Percentiles rank a stretch among this genome's conserved stretches.
Evolutionary conservation across 2,329 filamentous ascomycete genomes (phyloP).

Genomic region (Penicillium expansum): DNA sequence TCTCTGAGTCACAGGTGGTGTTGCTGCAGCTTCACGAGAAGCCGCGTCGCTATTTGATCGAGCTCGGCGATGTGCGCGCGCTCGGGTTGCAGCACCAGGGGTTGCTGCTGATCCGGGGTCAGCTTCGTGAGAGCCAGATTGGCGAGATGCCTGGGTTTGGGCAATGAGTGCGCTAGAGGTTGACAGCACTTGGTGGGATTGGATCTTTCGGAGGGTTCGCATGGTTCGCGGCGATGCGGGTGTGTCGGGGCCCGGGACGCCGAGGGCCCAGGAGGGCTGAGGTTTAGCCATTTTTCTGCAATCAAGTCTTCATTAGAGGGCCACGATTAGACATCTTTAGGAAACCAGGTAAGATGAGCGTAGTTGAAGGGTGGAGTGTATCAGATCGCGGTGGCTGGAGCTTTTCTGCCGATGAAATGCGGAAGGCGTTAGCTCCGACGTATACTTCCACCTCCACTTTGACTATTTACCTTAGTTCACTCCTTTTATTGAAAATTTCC

Average conservation of each 20-base stretch:
- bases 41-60: slow-evolving; percentile 73
- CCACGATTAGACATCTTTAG: slow-evolving; percentile 8
- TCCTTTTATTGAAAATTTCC: not conserved
- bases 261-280: slow-evolving; percentile 26
- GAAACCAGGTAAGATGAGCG: not conserved
- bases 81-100: slow-evolving; percentile 28
- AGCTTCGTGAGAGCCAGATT: slow-evolving; percentile 16
- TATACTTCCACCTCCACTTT: slow-evolving; percentile 1
- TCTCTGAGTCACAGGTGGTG: slow-evolving; percentile 27
- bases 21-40: slow-evolving; percentile 33
- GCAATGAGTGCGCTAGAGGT: slow-evolving; percentile 65
- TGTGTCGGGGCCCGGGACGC: slow-evolving; percentile 25
- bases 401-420: slow-evolving; percentile 28
- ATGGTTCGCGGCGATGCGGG: slow-evolving; percentile 62
- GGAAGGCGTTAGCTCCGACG: slow-evolving; percentile 9
- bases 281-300: slow-evolving; percentile 20
- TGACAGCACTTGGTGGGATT: slow-evolving; percentile 68
- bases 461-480: not conserved
- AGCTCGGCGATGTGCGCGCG: slow-evolving; percentile 48
- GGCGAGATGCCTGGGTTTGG: slow-evolving; percentile 35
- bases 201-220: slow-evolving; percentile 68
- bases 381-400: slow-evolving; percentile 21
- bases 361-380: slow-evolving; percentile 2
- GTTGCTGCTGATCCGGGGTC: slow-evolving; percentile 27
- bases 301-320: slow-evolving; percentile 11